phyloP scores from a whole-genome alignment of 2,329 filamentous ascomycete species.

The Hypoxylon sp. region DNA sequence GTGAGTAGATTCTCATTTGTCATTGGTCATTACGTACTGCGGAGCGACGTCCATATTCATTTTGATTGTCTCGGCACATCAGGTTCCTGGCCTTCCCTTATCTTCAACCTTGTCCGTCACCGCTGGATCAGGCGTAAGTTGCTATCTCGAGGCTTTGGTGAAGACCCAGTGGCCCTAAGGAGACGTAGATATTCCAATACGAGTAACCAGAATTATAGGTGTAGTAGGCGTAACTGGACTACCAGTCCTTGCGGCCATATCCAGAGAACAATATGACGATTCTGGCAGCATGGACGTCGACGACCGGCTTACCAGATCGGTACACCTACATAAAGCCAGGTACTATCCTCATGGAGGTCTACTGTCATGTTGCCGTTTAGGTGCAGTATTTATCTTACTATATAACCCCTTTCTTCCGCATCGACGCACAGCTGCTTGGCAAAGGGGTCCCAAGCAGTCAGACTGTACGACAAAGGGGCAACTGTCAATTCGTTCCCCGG shows the following conservation, averaged over 20 bases:
- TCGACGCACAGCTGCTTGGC: background rate
- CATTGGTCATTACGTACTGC: conserved; percentile 13
- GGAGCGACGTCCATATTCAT: conserved; percentile 9
- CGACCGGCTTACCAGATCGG: background rate
- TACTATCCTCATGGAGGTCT: background rate
- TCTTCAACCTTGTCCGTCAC: background rate
- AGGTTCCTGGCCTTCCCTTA: background rate
- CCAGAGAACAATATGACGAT: background rate
- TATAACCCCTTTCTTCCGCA: background rate
- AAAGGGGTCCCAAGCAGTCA: background rate
- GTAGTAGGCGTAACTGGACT: background rate
- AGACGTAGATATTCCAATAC: background rate
- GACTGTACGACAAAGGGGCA: background rate
- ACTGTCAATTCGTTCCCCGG: background rate
- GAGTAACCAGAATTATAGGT: background rate
- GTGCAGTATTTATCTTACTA: background rate
- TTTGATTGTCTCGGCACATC: conserved; percentile 4
- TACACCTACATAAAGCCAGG: background rate
- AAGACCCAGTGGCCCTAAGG: background rate
- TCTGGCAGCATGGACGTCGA: background rate
- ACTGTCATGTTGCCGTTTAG: background rate
- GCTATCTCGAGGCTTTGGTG: background rate
- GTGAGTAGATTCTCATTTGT: conserved; percentile 5
- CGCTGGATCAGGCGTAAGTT: background rate
- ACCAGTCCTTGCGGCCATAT: background rate